These are phyloP conservation scores for Gossypium armourianum DNA, from an alignment of 441 rosid species.

Conservation along the genomic window DNA sequence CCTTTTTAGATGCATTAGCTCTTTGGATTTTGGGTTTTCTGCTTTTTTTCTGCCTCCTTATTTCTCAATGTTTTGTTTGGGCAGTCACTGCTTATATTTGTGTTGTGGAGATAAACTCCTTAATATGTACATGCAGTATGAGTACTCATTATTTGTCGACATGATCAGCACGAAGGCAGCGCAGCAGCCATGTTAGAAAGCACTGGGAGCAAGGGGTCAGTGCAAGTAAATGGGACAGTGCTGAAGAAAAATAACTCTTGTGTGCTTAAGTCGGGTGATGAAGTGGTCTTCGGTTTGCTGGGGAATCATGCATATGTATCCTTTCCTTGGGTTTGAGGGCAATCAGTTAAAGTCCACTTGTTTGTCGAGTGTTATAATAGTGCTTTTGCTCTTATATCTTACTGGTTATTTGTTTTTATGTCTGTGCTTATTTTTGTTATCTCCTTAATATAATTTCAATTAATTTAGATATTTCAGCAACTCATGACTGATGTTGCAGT, in stretches of 20 bases:
- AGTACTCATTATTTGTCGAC: constrained; percentile 63
- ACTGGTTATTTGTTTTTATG: not conserved
- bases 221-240: constrained; percentile 57
- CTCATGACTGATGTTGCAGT: constrained; percentile 32
- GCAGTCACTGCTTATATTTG: constrained; percentile 17
- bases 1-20: constrained; percentile 10
- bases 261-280: constrained; percentile 68
- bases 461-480: constrained; percentile 52
- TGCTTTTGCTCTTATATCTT: not conserved
- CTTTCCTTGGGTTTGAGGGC: constrained; percentile 22
- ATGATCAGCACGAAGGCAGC: constrained; percentile 69
- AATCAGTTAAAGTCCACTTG: not conserved
- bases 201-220: constrained; percentile 62
- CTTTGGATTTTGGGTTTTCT: constrained; percentile 7
- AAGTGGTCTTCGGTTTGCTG: constrained; percentile 47
- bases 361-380: not conserved
- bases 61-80: not conserved
- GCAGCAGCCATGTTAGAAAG: constrained; percentile 61
- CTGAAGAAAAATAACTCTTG: constrained; percentile 39
- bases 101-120: constrained; percentile 46
- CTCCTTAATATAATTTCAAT: constrained; percentile 24
- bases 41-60: not conserved
- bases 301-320: constrained; percentile 86
- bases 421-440: constrained; percentile 9
- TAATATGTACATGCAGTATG: constrained; percentile 52